phyloP scores from a whole-genome alignment of 176 grass and related monocot species.

The maize (Zea mays) region DNA sequence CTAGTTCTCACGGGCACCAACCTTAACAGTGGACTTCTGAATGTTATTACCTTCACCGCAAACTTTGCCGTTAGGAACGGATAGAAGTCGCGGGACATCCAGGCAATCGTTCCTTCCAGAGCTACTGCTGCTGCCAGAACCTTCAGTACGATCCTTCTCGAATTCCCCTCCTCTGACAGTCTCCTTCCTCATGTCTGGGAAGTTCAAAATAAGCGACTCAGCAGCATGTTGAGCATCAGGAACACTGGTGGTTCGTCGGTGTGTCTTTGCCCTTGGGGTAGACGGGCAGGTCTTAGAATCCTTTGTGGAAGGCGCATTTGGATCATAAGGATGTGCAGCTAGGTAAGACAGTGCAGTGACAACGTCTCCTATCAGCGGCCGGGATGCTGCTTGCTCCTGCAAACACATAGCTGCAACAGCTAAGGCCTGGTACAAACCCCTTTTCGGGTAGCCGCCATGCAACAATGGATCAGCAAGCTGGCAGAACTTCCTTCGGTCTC shows the following conservation, averaged over 20 bases:
- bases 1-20: conserved; percentile 49
- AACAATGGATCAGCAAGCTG: conserved; percentile 83
- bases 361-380: conserved; percentile 90
- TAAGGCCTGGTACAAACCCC: conserved; percentile 91
- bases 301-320: conserved; percentile 49
- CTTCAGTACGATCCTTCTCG: conserved; percentile 47
- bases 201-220: conserved; percentile 55
- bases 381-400: conserved; percentile 76
- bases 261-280: conserved; percentile 56
- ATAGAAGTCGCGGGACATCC: conserved; percentile 52
- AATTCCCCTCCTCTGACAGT: conserved; percentile 39
- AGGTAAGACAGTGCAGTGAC: conserved; percentile 93
- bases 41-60: conserved; percentile 21
- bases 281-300: conserved; percentile 61
- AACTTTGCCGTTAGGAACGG: conserved; percentile 33
- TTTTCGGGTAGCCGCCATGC: conserved; percentile 66
- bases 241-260: conserved; percentile 57
- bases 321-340: conserved; percentile 75
- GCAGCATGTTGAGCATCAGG: conserved; percentile 50
- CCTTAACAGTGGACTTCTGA: conserved; percentile 34
- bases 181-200: conserved; percentile 59
- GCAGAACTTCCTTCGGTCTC: conserved; percentile 84
- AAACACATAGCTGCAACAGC: conserved; percentile 97
- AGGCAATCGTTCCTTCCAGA: conserved; percentile 68
- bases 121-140: conserved; percentile 56